Conservation (phyloP, 495 filamentous ascomycete genomes). For the Hypoxylon fuscum region DNA sequence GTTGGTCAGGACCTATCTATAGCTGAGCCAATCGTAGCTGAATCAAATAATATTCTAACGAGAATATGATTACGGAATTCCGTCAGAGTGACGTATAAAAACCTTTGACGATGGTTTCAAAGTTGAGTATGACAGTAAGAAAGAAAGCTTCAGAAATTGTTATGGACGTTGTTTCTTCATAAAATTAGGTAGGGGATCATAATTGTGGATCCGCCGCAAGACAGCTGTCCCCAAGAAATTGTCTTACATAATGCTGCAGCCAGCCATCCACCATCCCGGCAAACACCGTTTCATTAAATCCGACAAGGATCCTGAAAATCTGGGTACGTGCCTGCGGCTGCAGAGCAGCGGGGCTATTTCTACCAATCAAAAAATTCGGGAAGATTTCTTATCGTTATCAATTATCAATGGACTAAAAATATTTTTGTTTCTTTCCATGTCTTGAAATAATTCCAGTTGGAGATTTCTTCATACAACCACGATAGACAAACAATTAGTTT, state of each 20-base stretch:
- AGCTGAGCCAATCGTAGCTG: not conserved
- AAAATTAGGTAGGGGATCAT: not conserved
- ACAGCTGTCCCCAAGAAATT: no score
- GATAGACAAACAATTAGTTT: not conserved
- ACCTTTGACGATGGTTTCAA: no score
- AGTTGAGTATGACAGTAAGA: no score
- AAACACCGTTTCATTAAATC: no score
- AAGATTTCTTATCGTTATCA: constrained; percentile 37
- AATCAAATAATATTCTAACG: not conserved
- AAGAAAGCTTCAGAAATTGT: no score
- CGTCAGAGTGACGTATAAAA: not conserved
- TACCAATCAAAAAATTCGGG: no score
- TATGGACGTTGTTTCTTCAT: not conserved
- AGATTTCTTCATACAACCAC: not conserved
- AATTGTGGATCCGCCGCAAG: no score
- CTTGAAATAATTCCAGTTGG: constrained; percentile 17
- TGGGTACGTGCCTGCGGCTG: no score
- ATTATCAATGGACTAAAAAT: not conserved
- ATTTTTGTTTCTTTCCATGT: constrained; percentile 14
- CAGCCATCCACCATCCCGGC: no score
- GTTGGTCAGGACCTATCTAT: not conserved
- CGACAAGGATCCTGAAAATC: no score
- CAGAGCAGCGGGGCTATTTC: no score
- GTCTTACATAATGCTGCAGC: no score
- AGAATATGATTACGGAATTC: not conserved